Evolutionary conservation across 805 yeast species (phyloP).

Genomic region (Henningerozyma blattae): DNA sequence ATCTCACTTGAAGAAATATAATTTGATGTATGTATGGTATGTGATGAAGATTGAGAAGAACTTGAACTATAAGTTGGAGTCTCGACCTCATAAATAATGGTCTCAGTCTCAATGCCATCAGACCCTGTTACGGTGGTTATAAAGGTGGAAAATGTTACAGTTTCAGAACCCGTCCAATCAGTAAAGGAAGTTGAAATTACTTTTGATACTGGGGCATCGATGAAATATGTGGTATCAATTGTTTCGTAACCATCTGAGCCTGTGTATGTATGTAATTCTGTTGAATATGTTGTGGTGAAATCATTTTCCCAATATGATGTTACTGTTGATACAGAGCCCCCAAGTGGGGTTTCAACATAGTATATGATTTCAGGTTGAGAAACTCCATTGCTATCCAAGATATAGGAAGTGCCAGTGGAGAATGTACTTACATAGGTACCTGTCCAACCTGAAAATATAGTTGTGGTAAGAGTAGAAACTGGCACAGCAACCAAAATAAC

Average conservation of each 20-base stretch:
- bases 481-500: neutral
- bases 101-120: neutral
- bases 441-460: neutral
- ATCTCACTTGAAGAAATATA: no score
- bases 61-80: neutral
- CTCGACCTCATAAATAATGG: neutral
- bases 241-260: neutral
- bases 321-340: neutral
- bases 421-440: neutral
- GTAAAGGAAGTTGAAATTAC: neutral
- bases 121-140: neutral
- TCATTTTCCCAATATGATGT: neutral
- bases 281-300: slow-evolving; percentile 1
- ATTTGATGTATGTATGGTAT: no score
- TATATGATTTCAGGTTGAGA: neutral
- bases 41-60: no score
- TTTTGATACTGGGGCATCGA: neutral
- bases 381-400: neutral
- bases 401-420: neutral
- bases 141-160: neutral
- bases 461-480: neutral
- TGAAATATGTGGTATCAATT: neutral
- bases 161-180: neutral
- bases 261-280: neutral
- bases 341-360: neutral